phyloP scores from a whole-genome alignment of 2,329 filamentous ascomycete genomes.

The Talaromyces albobiverticillius region DNA sequence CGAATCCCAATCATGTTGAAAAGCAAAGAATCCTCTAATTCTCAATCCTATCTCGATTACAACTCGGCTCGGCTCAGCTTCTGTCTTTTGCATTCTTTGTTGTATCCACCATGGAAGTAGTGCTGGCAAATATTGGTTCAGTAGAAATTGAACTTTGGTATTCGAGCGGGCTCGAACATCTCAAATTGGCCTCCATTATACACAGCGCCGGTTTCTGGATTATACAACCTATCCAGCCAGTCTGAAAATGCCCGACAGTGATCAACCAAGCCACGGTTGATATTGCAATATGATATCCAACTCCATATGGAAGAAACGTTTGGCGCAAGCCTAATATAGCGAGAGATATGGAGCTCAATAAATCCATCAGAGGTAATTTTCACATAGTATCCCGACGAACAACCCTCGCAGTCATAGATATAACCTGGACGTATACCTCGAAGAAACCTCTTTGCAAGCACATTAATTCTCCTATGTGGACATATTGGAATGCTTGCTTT shows the following conservation, averaged over 20 bases:
- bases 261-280: neutral
- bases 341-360: slow-evolving; percentile 6
- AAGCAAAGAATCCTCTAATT: too few species aligned
- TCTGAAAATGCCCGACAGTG: neutral
- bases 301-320: neutral
- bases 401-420: neutral
- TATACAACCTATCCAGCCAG: slow-evolving; percentile 5
- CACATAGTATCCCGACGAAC: neutral
- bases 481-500: slow-evolving; percentile 3
- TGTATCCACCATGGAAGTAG: too few species aligned
- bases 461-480: neutral
- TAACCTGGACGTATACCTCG: neutral
- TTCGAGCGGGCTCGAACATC: slow-evolving; percentile 1
- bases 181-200: slow-evolving; percentile 4
- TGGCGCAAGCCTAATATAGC: slow-evolving; percentile 1
- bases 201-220: slow-evolving; percentile 9
- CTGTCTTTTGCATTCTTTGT: too few species aligned
- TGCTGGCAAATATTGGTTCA: too few species aligned
- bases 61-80: too few species aligned
- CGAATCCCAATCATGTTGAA: too few species aligned
- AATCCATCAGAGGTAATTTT: neutral
- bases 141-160: neutral
- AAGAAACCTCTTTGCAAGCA: neutral
- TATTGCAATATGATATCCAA: neutral
- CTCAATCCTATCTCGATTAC: too few species aligned